Base-by-base conservation (phyloP, 768 basidiomycete species). In the Postia placenta region DNA sequence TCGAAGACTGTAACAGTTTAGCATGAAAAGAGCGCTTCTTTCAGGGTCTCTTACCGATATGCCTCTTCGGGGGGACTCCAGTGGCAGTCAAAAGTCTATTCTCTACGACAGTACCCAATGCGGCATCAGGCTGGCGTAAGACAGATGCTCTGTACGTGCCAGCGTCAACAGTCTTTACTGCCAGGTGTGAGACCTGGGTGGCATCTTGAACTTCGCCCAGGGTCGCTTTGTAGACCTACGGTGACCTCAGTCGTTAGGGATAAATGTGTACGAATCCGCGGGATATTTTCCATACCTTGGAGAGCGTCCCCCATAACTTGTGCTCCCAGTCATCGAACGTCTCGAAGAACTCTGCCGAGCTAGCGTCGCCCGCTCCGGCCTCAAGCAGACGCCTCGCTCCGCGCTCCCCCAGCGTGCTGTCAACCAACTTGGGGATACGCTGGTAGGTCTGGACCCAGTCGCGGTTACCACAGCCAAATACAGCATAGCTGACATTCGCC, bases 391-490 rank as follows among this genome's bases (percentile, higher is more conserved):
- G 56, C 44, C 59, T 59, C 5, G 57, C 74, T 1, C 75, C 74
- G 14, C 51, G 57, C 39, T 58, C 60, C 27, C 57, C 60, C 19
- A 72, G 62, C 15, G 63, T 48, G 22, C 54, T 57, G 55, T 76
- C 74, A 49, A 69, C 59, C 5, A 73, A 56, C 28, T 26, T 67
- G 2, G 76, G 76, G 22, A 78, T 69, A 14, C 68, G 67, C 56
- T 76, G 74, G 59, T 66, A 78, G 3, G 74, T 75, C 28, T 64
- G 56, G 15, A 66, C 66, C 75, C 76, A 78, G 53, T 78, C 76
- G 37, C 63, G 64, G 59, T 78, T 73, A 4, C 76, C 76, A 51
- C 73, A 74, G 2, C 75, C 76, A 45, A 78, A 76, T 20, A 78
- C 72, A 2, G 69, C 71, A 47, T 67, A 78, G 23, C 61, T 59